phyloP scores from a whole-genome alignment of 257 asterid genomes.

The Craterostigma plantagineum region DNA sequence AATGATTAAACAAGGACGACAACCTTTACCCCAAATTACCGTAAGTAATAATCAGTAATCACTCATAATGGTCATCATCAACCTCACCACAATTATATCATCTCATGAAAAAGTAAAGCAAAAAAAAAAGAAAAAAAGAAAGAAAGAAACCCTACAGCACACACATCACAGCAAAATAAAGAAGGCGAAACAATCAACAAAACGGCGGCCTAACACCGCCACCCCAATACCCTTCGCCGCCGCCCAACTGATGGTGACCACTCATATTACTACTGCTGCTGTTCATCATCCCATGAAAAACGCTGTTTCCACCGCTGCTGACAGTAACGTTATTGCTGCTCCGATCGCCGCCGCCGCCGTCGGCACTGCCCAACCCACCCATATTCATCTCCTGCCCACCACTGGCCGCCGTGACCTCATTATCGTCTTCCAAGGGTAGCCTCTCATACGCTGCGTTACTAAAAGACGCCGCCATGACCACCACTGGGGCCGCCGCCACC shows the following conservation, averaged over 20 bases:
- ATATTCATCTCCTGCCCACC: conserved; percentile 12
- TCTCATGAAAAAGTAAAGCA: too few relatives aligned
- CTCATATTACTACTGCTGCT: too few relatives aligned
- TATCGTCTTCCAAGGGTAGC: conserved; percentile 80
- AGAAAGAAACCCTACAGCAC: too few relatives aligned
- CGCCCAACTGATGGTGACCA: too few relatives aligned
- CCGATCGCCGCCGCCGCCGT: conserved; percentile 27
- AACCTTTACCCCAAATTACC: too few relatives aligned
- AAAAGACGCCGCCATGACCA: conserved; percentile 85
- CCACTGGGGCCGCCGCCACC: conserved; percentile 73
- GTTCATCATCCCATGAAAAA: conserved; percentile 19
- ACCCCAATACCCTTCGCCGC: conserved; percentile 59
- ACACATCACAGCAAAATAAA: too few relatives aligned
- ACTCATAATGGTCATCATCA: too few relatives aligned
- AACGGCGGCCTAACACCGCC: conserved; percentile 53
- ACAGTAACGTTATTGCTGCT: conserved; percentile 15
- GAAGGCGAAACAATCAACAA: not conserved
- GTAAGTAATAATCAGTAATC: too few relatives aligned
- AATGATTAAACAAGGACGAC: too few relatives aligned
- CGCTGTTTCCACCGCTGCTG: conserved; percentile 9
- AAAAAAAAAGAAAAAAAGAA: too few relatives aligned
- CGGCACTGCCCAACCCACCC: conserved; percentile 17
- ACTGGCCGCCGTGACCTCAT: conserved; percentile 16
- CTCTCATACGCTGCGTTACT: conserved; percentile 91
- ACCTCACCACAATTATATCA: too few relatives aligned